Conservation (phyloP, 768 basidiomycete species). For the Leccinum imitatum region DNA sequence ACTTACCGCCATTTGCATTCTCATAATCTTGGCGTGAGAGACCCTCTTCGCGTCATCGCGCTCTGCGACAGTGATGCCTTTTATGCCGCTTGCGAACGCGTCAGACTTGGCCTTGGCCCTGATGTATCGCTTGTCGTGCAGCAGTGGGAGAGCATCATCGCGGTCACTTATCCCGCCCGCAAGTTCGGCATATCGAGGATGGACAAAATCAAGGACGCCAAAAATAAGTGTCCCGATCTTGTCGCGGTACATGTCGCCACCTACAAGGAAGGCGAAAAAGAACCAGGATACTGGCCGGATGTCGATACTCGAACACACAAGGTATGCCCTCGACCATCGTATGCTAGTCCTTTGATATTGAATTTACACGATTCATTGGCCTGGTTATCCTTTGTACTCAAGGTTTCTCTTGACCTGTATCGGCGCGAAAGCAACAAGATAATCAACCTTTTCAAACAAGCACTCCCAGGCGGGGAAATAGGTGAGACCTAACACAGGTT, state of each 20-base stretch:
- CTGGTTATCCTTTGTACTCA: neutral
- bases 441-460: constrained; percentile 75
- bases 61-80: constrained; percentile 91
- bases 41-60: constrained; percentile 81
- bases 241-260: constrained; percentile 92
- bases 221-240: constrained; percentile 82
- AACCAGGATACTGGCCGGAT: constrained; percentile 91
- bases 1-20: constrained; percentile 80
- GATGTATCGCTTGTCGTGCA: constrained; percentile 74
- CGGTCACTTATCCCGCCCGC: constrained; percentile 94
- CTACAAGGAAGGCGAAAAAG: constrained; percentile 81
- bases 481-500: constrained; percentile 44
- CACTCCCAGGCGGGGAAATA: constrained; percentile 76
- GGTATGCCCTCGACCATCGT: constrained; percentile 40
- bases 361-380: neutral
- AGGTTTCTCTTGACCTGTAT: constrained; percentile 94
- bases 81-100: constrained; percentile 83
- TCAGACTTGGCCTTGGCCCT: constrained; percentile 65
- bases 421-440: constrained; percentile 89
- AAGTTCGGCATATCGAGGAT: constrained; percentile 92
- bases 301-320: constrained; percentile 91
- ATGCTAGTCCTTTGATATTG: neutral
- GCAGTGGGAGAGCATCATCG: constrained; percentile 89
- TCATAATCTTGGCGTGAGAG: constrained; percentile 63
- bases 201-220: constrained; percentile 79